Evolutionary conservation across 352 stramenopile species (phyloP), one percentile per base, ranked within the genome.

Genomic region (Thalassiosira ordinaria): DNA sequence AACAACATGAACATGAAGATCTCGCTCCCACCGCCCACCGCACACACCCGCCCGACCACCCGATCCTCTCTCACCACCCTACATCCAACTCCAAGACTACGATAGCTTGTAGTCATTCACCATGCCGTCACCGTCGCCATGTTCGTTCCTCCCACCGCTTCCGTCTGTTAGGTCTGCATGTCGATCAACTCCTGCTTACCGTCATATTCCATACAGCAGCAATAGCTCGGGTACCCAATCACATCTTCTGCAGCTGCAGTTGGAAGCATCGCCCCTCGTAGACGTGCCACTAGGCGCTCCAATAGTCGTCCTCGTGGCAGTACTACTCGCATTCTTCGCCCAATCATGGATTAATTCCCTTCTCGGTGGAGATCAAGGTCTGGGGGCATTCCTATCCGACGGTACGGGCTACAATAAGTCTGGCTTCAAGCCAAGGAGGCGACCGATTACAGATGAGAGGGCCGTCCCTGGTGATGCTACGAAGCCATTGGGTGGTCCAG

Each of bases 311-410:
- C 26, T 85, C 0, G 41, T 78, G 14, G 78, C 83, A 7, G n/a
- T 88, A 20, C 67, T 75, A 29, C 39, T 91, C 8, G 74, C 74
- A 37, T 49, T 88, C n/a, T 61, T 70, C 4, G 82, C 87, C 3
- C 85, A 92, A 72, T 57, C 41, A 24, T 88, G 82, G 55, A 92
- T 92, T 11, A 91, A 90, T 63, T 67, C 82, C 26, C 68, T 91
- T 37, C 26, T 91, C 11, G 39, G 82, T 24, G 87, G 87, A 31
- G 85, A 92, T 67, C 73, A 86, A 67, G 87, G 87, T 9, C 51
- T 91, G 35, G 82, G 84, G 13, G 82, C 84, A 7, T 92, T 90
- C 81, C 63, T 92, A 7, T 84, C 81, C 18, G 87, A 92, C 70
- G 87, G 87, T 26, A 56, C 27, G 11, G 85, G 85, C 35, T 91